phyloP scores from a whole-genome alignment of 768 basidiomycete species.

The Tricholoma matsutake region DNA sequence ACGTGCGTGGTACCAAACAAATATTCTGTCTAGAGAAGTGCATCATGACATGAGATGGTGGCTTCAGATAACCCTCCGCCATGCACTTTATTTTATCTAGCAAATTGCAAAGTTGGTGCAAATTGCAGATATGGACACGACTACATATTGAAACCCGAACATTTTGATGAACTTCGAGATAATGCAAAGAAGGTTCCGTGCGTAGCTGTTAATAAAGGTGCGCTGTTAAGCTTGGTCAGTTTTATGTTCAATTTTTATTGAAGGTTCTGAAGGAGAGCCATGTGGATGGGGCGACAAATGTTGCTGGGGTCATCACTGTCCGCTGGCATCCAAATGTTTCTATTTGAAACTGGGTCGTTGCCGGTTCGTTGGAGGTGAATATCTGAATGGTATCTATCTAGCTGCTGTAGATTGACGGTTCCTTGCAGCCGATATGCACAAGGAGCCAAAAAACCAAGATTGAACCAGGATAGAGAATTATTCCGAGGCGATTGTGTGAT shows the following conservation, averaged over 20 bases:
- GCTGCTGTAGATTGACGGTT: constrained; percentile 15
- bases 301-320: constrained; percentile 52
- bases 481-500: neutral
- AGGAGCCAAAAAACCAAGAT: constrained; percentile 25
- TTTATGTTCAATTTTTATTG: constrained; percentile 8
- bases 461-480: constrained; percentile 10
- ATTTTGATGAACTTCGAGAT: constrained; percentile 47
- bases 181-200: constrained; percentile 65
- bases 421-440: constrained; percentile 39
- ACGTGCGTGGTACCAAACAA: constrained; percentile 39
- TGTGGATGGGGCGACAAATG: constrained; percentile 62
- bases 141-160: constrained; percentile 51
- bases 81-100: constrained; percentile 65
- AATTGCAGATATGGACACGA: constrained; percentile 63
- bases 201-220: constrained; percentile 54
- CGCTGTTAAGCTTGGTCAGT: neutral
- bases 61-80: constrained; percentile 56
- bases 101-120: constrained; percentile 53
- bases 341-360: constrained; percentile 54
- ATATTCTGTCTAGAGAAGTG: constrained; percentile 5
- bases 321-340: constrained; percentile 38
- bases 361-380: constrained; percentile 59
- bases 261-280: constrained; percentile 39
- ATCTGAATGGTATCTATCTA: neutral
- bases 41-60: constrained; percentile 10